phyloP scores from a whole-genome alignment of 129 eudicot genomes.

The Pulicaria dysenterica region DNA sequence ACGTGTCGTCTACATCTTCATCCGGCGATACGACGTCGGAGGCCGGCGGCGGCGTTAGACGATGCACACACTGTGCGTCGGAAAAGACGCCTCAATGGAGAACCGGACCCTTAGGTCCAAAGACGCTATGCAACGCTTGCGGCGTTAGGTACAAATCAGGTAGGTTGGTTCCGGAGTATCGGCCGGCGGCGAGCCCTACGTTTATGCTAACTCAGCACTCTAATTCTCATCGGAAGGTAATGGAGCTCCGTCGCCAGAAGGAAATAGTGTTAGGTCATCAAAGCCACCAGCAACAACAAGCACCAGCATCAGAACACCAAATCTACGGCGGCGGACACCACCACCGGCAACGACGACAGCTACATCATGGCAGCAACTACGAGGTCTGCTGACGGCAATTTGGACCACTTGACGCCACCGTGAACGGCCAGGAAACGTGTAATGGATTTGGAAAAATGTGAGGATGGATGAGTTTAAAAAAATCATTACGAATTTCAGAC shows the following conservation, averaged over 20 bases:
- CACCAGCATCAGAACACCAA: constrained; percentile 13
- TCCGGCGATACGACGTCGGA: constrained; percentile 24
- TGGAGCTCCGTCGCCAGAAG: constrained; percentile 76
- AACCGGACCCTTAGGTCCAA: constrained; percentile 63
- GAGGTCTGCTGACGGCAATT: constrained; percentile 47
- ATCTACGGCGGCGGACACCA: constrained; percentile 21
- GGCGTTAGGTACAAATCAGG: constrained; percentile 73
- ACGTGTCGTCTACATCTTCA: constrained; percentile 24
- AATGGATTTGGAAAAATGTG: neutral
- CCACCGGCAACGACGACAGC: neutral
- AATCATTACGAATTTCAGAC: constrained; percentile 8
- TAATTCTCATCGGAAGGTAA: constrained; percentile 67
- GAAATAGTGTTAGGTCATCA: constrained; percentile 40
- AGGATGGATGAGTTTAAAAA: neutral
- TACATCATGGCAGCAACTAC: constrained; percentile 31
- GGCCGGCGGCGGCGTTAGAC: constrained; percentile 23
- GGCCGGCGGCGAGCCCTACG: constrained; percentile 80
- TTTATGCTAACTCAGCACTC: constrained; percentile 76
- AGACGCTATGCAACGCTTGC: constrained; percentile 71
- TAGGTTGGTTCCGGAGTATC: constrained; percentile 66
- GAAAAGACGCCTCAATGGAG: constrained; percentile 80
- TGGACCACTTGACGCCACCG: constrained; percentile 3
- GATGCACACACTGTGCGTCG: constrained; percentile 74
- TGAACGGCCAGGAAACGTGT: neutral
- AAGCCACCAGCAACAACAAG: constrained; percentile 33